These are phyloP conservation scores for Blastobotrys ciferrii DNA, from an alignment of 1,139 yeast genomes.

Conservation along the genomic window DNA sequence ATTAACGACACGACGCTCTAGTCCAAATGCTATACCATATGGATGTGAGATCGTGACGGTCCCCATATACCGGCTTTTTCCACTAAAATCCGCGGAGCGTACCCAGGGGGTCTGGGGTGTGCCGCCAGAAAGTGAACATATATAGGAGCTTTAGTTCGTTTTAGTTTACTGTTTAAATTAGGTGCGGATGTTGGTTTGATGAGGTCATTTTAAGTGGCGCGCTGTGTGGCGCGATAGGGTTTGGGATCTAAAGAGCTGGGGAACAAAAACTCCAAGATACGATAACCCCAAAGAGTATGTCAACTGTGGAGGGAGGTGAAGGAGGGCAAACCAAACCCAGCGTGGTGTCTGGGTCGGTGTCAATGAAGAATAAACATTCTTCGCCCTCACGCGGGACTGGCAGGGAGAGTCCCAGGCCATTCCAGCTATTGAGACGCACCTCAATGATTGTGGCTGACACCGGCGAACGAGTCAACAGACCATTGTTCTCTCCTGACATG, in stretches of 20 bases:
- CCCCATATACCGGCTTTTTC: too few relatives aligned
- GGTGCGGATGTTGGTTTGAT: too few relatives aligned
- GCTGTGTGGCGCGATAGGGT: background rate
- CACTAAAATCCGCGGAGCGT: too few relatives aligned
- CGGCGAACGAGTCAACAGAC: slow-evolving; percentile 32
- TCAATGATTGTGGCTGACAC: slow-evolving; percentile 39
- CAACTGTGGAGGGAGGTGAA: background rate
- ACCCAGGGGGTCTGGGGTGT: too few relatives aligned
- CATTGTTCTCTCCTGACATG: slow-evolving; percentile 5
- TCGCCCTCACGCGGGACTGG: background rate
- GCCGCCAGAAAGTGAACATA: too few relatives aligned
- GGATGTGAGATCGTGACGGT: too few relatives aligned
- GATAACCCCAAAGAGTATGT: slow-evolving; percentile 1
- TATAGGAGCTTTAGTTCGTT: too few relatives aligned
- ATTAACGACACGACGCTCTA: too few relatives aligned
- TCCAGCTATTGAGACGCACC: slow-evolving; percentile 32
- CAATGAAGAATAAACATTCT: background rate
- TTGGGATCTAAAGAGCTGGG: background rate
- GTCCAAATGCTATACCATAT: too few relatives aligned
- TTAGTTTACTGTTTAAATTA: too few relatives aligned
- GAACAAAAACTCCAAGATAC: background rate
- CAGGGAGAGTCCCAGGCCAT: slow-evolving; percentile 15
- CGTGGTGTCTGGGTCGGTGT: background rate
- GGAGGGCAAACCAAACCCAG: background rate
- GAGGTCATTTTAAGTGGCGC: too few relatives aligned